These are phyloP conservation scores for Rhodotorula sp. DNA, from an alignment of 1,284 basidiomycete species.

Conservation along the genomic window DNA sequence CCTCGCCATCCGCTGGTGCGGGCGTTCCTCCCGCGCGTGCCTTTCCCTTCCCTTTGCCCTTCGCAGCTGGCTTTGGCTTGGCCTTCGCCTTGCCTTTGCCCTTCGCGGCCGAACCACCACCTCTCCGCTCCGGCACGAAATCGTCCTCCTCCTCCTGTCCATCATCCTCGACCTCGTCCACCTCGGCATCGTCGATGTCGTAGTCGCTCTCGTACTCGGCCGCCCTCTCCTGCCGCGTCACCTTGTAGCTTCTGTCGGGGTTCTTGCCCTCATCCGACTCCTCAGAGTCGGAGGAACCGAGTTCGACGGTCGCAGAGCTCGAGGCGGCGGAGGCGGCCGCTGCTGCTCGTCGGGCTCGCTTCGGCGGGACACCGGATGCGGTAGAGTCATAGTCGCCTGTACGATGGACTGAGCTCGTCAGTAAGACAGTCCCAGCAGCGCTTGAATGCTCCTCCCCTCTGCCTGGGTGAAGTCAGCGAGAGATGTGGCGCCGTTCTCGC, in stretches of 20 bases:
- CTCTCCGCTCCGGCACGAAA: conserved; percentile 21
- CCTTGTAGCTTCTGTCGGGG: conserved; percentile 9
- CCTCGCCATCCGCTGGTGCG: not conserved
- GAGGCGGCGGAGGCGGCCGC: conserved; percentile 9
- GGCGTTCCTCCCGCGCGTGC: not conserved
- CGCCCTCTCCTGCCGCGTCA: conserved; percentile 1
- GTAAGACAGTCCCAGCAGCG: not conserved
- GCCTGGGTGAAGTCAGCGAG: not conserved
- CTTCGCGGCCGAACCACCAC: not conserved
- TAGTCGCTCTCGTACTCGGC: conserved; percentile 11
- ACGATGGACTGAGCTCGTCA: not conserved
- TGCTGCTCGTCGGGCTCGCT: conserved; percentile 16
- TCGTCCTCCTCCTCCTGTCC: conserved; percentile 21
- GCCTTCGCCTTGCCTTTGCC: conserved; percentile 9
- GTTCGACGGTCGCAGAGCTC: conserved; percentile 5
- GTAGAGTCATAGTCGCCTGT: not conserved
- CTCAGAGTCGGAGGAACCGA: conserved; percentile 23
- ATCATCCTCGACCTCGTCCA: not conserved
- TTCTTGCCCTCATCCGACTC: conserved; percentile 21
- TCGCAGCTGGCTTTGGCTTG: not conserved
- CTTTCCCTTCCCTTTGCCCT: not conserved
- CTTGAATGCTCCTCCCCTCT: not conserved
- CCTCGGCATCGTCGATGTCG: conserved; percentile 15
- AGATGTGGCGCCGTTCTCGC: not conserved
- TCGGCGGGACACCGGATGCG: not conserved